Conservation (phyloP, 2,329 filamentous ascomycete species). For the Colletotrichum tamarilloi region DNA sequence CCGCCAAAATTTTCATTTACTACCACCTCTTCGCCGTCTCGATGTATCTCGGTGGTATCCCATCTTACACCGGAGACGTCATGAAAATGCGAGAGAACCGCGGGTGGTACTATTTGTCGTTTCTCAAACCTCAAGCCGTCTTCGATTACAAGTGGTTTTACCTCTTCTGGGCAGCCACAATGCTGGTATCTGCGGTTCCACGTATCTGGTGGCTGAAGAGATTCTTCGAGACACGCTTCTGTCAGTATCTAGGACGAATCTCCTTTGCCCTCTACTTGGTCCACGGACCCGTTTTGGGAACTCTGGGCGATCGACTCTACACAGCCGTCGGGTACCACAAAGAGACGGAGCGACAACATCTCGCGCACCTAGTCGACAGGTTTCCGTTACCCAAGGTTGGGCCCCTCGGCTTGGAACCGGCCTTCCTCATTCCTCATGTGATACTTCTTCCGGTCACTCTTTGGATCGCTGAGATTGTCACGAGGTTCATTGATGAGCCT, state of each 20-base stretch:
- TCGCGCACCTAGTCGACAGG: conserved; percentile 67
- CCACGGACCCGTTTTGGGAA: conserved; percentile 66
- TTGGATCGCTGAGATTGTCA: conserved; percentile 67
- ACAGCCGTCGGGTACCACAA: conserved; percentile 67
- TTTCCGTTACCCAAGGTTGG: conserved; percentile 66
- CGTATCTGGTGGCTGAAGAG: conserved; percentile 52
- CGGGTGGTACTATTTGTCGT: conserved; percentile 46
- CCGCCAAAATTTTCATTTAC: conserved; percentile 62
- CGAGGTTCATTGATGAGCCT: conserved; percentile 68
- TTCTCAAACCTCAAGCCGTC: conserved; percentile 70
- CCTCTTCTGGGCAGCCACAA: conserved; percentile 48
- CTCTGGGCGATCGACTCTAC: conserved; percentile 68
- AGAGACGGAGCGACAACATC: conserved; percentile 57
- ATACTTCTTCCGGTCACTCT: conserved; percentile 70
- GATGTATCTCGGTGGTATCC: conserved; percentile 47
- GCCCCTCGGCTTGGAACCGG: conserved; percentile 69
- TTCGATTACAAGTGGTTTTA: conserved; percentile 62
- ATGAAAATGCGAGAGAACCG: conserved; percentile 16
- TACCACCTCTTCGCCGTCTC: conserved; percentile 48
- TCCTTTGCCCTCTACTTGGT: conserved; percentile 71
- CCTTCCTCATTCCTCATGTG: conserved; percentile 69
- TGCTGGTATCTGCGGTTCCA: conserved; percentile 49
- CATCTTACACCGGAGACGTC: conserved; percentile 20
- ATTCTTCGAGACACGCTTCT: conserved; percentile 59
- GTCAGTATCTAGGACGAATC: conserved; percentile 70